A percentile compares a stretch with the other conserved stretches of the same genome.
Evolutionary conservation across 208 protist genomes (phyloP).

Genomic region (Herpetomonas tarakana): DNA sequence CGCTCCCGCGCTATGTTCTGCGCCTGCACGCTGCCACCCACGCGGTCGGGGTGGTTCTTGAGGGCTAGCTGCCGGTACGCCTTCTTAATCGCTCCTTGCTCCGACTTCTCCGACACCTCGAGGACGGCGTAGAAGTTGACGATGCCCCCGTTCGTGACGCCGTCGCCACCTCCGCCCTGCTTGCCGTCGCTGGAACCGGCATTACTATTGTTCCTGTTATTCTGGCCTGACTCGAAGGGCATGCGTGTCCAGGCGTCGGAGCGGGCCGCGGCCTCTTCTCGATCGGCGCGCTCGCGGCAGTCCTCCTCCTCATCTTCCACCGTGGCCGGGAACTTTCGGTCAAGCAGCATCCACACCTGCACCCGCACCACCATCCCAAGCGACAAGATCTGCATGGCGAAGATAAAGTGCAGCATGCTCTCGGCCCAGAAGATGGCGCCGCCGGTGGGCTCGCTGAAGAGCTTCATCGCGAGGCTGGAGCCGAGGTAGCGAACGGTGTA

Average conservation of each 20-base stretch:
- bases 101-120: slow-evolving; percentile 45
- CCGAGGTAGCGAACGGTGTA: slow-evolving; percentile 30
- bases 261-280: slow-evolving; percentile 24
- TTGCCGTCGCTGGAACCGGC: background rate
- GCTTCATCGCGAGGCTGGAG: slow-evolving; percentile 19
- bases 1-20: slow-evolving; percentile 45
- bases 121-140: slow-evolving; percentile 59
- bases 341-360: slow-evolving; percentile 18
- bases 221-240: background rate
- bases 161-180: background rate
- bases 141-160: background rate
- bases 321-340: slow-evolving; percentile 41
- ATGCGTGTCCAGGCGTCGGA: background rate
- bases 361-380: slow-evolving; percentile 5
- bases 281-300: slow-evolving; percentile 30
- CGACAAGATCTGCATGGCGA: slow-evolving; percentile 23
- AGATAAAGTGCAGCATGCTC: slow-evolving; percentile 22
- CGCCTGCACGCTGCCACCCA: slow-evolving; percentile 24
- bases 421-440: slow-evolving; percentile 59
- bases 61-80: slow-evolving; percentile 62
- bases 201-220: background rate
- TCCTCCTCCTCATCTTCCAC: slow-evolving; percentile 51
- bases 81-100: slow-evolving; percentile 54
- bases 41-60: slow-evolving; percentile 69
- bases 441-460: slow-evolving; percentile 20